Evolutionary conservation across 1,284 basidiomycete genomes (phyloP), one percentile per base, ranked within the genome.

Genomic region (Apiotrichum gracile): DNA sequence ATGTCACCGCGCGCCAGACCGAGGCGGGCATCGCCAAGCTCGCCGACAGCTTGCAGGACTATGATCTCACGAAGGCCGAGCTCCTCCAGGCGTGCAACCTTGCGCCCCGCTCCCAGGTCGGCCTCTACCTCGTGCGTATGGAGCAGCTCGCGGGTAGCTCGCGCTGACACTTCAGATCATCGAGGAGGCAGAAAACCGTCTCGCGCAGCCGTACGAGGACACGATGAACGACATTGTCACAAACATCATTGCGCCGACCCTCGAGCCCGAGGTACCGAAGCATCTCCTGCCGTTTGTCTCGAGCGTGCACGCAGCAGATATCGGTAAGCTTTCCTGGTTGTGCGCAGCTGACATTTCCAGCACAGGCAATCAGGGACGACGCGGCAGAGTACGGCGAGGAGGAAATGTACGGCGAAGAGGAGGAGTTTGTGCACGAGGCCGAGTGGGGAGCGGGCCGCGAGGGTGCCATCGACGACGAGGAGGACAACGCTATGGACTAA

Each of bases 71-170:
- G 0, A 94, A 93, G 66, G 83, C 86, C 5, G 92, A 97, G 78
- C 89, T 92, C 63, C 79, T 97, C 5, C 91, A 94, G 69, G 81
- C 94, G 33, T 84, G 91, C 44, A 96, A 97, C 68, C 80, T 94
- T 16, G 86, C 86, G 0, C 93, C 92, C 1, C 83, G 81, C 5
- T 81, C 84, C 46, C 77, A 85, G 0, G 89, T 96, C 27, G 91
- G 92, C 68, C 82, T 97, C 22, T 93, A 96, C 64, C 86, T 91
- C 44, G 91, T 93, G 63, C 54, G 88, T 82, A 42, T 12, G 16
- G 8, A 17, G 24, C 7, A 42, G 21, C 4, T 5, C 17, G 31
- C 1, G 8, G 2, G 12, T n/a, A 35, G 29, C 47, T 53, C 41
- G 41, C 22, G n/a, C n/a, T n/a, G n/a, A 6, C 5, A 7, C 2